phyloP scores from a whole-genome alignment of 2,329 filamentous ascomycete genomes.

The Ambrosiella xylebori region DNA sequence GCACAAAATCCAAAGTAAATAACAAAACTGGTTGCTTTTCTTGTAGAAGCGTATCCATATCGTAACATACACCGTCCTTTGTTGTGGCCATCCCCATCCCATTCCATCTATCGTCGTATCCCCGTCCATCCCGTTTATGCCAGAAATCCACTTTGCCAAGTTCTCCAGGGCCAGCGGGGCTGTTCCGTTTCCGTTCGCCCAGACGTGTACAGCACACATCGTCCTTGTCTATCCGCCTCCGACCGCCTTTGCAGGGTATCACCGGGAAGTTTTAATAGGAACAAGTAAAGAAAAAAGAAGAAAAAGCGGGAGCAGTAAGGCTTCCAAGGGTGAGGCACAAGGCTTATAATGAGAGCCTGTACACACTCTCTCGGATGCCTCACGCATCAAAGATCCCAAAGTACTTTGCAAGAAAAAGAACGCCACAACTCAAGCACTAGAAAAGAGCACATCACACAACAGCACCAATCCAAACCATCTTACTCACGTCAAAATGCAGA shows the following conservation, averaged over 20 bases:
- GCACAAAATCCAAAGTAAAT: background rate
- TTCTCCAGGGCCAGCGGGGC: background rate
- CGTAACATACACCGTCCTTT: conserved; percentile 5
- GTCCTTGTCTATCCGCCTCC: background rate
- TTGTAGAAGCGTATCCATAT: background rate
- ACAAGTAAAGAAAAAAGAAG: background rate
- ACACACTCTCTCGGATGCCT: background rate
- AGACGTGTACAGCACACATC: background rate
- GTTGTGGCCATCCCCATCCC: conserved; percentile 1
- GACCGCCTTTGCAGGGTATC: background rate
- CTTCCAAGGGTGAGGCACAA: too few species aligned
- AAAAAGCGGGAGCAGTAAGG: background rate
- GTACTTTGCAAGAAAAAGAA: background rate
- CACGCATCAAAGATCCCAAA: background rate
- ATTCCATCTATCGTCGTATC: background rate
- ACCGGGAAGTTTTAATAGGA: background rate
- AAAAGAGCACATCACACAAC: background rate
- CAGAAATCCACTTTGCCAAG: background rate
- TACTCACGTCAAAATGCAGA: background rate
- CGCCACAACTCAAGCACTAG: background rate
- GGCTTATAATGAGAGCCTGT: background rate
- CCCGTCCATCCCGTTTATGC: background rate
- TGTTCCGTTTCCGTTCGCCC: background rate
- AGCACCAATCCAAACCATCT: conserved; percentile 4
- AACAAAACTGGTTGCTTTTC: background rate